A percentile compares a stretch with the other conserved stretches of the same genome.
These are phyloP conservation scores for Obelidium mucronatum DNA, from an alignment of 192 early-diverging fungal species.

Conservation along the genomic window DNA sequence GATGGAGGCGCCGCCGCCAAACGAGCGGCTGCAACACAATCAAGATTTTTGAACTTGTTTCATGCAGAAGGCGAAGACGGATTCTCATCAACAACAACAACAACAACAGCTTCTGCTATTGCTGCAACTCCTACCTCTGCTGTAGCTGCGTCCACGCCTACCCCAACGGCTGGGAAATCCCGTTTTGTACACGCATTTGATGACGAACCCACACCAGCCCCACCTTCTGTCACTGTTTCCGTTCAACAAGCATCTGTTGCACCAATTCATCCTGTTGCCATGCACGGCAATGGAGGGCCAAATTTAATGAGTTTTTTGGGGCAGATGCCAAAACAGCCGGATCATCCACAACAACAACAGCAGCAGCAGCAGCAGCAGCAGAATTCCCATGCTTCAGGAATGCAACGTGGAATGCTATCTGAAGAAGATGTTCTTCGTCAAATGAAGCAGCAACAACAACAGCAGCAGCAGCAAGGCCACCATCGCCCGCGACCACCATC, in stretches of 20 bases:
- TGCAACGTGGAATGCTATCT: background rate
- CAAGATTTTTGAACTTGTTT: constrained; percentile 6
- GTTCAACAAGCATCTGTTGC: background rate
- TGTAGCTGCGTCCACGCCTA: no score
- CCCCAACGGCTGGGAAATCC: background rate
- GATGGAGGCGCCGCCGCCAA: background rate
- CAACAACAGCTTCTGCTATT: no score
- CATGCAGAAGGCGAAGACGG: background rate
- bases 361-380: background rate
- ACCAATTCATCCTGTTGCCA: background rate
- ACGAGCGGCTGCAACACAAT: background rate
- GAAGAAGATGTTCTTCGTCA: constrained; percentile 22
- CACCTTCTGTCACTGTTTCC: background rate
- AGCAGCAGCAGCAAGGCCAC: background rate
- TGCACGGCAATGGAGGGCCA: background rate
- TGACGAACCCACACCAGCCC: background rate
- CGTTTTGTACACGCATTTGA: constrained; percentile 13
- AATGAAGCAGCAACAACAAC: constrained; percentile 25
- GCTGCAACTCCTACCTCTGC: background rate
- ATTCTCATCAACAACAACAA: background rate
- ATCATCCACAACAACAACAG: no score
- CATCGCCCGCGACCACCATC: background rate
- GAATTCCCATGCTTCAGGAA: no score
- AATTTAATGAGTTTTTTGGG: constrained; percentile 24
- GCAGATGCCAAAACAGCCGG: constrained; percentile 2